A percentile compares a stretch with the other conserved stretches of the same genome.
phyloP scores from a whole-genome alignment of 352 stramenopile species.

The Phytophthora citrophthora region DNA sequence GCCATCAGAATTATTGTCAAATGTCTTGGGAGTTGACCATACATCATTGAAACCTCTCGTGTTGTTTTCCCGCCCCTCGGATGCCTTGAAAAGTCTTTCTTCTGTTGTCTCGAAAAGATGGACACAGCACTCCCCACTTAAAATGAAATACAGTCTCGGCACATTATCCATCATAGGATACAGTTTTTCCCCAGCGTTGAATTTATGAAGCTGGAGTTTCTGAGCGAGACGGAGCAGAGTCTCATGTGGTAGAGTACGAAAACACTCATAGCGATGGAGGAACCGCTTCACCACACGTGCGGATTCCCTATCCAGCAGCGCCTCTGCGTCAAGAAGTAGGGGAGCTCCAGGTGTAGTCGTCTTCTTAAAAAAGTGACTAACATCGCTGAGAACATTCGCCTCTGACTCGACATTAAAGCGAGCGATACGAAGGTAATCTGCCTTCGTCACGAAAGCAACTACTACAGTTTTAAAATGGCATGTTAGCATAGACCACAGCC shows the following conservation, averaged over 20 bases:
- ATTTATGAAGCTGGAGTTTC: conserved; percentile 37
- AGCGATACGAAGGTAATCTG: conserved; percentile 41
- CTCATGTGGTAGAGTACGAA: conserved; percentile 39
- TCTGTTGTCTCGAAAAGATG: conserved; percentile 27
- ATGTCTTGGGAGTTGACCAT: neutral
- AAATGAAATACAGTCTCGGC: conserved; percentile 42
- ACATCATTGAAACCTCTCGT: neutral
- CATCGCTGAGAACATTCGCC: conserved; percentile 1
- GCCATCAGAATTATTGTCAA: neutral
- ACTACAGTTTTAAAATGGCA: conserved; percentile 15
- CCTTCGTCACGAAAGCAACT: conserved; percentile 42
- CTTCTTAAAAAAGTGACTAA: conserved; percentile 5
- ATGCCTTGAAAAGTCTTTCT: conserved; percentile 13
- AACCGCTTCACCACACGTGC: conserved; percentile 37
- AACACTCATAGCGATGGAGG: conserved; percentile 45
- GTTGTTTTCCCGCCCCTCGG: neutral
- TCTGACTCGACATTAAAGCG: conserved; percentile 47
- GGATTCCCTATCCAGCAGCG: neutral
- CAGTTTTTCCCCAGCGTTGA: conserved; percentile 40
- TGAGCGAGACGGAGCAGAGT: conserved; percentile 35
- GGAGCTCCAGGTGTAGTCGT: neutral
- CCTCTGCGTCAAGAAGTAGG: neutral
- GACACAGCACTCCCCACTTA: conserved; percentile 50
- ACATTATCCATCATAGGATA: conserved; percentile 17
- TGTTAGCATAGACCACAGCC: neutral